Evolutionary conservation across 169 alveolate genomes (phyloP).

Genomic region (Cryptosporidium andersoni): DNA sequence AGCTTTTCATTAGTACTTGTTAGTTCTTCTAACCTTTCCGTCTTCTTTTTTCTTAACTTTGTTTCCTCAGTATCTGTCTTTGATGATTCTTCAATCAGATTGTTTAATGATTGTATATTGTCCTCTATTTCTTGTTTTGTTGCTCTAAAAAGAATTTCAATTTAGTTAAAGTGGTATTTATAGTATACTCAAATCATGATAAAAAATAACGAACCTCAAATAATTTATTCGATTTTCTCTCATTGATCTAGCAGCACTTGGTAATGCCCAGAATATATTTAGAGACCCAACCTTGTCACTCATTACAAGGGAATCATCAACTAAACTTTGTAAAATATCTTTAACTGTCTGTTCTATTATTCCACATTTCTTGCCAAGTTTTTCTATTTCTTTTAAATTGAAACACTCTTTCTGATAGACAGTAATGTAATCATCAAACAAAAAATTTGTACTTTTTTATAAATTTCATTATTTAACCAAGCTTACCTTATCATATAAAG

Average conservation of each 20-base stretch:
- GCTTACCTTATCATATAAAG: constrained; percentile 69
- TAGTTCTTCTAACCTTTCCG: constrained; percentile 40
- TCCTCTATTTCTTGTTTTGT: constrained; percentile 40
- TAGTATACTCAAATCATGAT: neutral
- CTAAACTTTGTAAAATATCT: constrained; percentile 82
- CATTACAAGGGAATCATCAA: constrained; percentile 84
- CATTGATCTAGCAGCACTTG: constrained; percentile 74
- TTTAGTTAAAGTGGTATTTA: neutral
- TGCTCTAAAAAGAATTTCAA: constrained; percentile 15
- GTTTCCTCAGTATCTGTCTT: constrained; percentile 36
- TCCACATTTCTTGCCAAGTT: constrained; percentile 80
- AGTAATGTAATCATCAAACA: neutral
- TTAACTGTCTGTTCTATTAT: constrained; percentile 78
- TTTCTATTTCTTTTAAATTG: constrained; percentile 82
- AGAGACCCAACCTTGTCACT: constrained; percentile 87
- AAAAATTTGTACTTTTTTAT: neutral
- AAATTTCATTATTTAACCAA: neutral
- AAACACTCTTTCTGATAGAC: constrained; percentile 77
- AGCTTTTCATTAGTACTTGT: constrained; percentile 9
- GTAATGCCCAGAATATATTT: constrained; percentile 86
- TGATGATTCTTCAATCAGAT: constrained; percentile 38
- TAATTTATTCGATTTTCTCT: constrained; percentile 62
- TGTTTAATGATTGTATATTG: constrained; percentile 38
- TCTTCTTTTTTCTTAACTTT: constrained; percentile 15
- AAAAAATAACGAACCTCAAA: constrained; percentile 4